phyloP scores from a whole-genome alignment of 2,329 filamentous ascomycete genomes.

The Aspergillus spinulosporus region DNA sequence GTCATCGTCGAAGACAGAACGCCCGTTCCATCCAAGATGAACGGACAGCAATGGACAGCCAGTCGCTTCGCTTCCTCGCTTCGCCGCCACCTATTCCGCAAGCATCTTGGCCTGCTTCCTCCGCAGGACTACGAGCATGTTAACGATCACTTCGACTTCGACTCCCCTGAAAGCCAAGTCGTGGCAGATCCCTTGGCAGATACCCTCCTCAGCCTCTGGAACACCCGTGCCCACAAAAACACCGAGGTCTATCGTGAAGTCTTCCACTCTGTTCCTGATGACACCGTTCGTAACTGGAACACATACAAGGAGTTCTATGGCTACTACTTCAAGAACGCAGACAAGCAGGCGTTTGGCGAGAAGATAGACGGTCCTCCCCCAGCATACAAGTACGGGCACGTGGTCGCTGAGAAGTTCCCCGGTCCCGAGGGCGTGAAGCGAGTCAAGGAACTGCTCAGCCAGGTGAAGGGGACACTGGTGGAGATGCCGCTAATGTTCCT shows the following conservation, averaged over 20 bases:
- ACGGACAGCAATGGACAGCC: constrained; percentile 72
- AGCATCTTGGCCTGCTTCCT: constrained; percentile 80
- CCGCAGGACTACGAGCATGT: constrained; percentile 67
- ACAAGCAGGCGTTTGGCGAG: constrained; percentile 47
- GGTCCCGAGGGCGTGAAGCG: constrained; percentile 67
- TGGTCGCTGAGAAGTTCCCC: constrained; percentile 74
- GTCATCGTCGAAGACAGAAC: constrained; percentile 86
- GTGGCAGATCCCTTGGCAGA: constrained; percentile 62
- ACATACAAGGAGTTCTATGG: constrained; percentile 65
- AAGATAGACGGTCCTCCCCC: constrained; percentile 44
- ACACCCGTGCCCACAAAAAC: constrained; percentile 58
- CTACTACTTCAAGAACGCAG: constrained; percentile 55
- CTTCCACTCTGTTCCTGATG: constrained; percentile 63
- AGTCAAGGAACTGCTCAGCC: constrained; percentile 68
- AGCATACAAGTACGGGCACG: constrained; percentile 80
- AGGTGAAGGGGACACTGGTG: constrained; percentile 70
- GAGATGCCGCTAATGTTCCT: constrained; percentile 92
- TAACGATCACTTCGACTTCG: constrained; percentile 60
- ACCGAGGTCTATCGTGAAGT: constrained; percentile 61
- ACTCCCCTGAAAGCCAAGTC: constrained; percentile 47
- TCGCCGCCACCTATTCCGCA: constrained; percentile 80
- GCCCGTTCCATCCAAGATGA: constrained; percentile 70
- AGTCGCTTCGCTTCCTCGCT: constrained; percentile 81
- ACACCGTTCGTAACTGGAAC: constrained; percentile 59
- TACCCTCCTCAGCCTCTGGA: constrained; percentile 58